Base-by-base conservation (phyloP, 2,329 filamentous ascomycete genomes). In the Arthrobotrys musiformis region DNA sequence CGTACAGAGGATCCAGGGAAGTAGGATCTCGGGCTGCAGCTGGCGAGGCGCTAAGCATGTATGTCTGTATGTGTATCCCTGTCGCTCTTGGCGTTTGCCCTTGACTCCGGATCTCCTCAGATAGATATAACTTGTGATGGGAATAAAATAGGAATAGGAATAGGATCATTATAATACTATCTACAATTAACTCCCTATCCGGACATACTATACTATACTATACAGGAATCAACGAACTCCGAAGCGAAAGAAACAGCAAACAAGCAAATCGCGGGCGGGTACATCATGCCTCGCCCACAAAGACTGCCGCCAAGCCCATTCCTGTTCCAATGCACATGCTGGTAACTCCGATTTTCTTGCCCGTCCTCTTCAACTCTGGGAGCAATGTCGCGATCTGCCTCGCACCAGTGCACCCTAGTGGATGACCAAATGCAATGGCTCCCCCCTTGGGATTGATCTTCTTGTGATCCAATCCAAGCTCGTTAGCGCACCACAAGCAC, bases 401-500 rank as follows among this genome's bases (percentile, higher is more conserved):
- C 8, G 94, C 93, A 63, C 95, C 95, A 0, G 95, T 98, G 85
- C 93, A 97, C 70, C 95, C 95, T 17, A 98, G 87, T 0, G 95
- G 95, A 85, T 98, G 95, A 9, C 95, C 93, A 83, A 97, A 97
- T 9, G 94, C 94, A 84, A 97, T 97, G 35, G 94, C 94, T 79
- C 94, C 94, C 80, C 94, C 95, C 88, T 97, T 97, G 81, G 94
- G 94, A 86, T 98, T 98, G 83, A 99, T 90, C 89, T 97, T 98
- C 80, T 92, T 90, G 78, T 87, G 83, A 64, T 93, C 92, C 28
- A 99, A 85, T 50, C 91, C 91, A 22, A 99, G 89, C 86, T 97
- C 90, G 82, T 95, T 92, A 79, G 92, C 89, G 84, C 93, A 97
- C 92, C 92, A 98, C 80, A 98, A 85, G 84, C 93, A 97, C 88